Conservation (phyloP, 768 basidiomycete species). For the Aureoboletus auriporus region DNA sequence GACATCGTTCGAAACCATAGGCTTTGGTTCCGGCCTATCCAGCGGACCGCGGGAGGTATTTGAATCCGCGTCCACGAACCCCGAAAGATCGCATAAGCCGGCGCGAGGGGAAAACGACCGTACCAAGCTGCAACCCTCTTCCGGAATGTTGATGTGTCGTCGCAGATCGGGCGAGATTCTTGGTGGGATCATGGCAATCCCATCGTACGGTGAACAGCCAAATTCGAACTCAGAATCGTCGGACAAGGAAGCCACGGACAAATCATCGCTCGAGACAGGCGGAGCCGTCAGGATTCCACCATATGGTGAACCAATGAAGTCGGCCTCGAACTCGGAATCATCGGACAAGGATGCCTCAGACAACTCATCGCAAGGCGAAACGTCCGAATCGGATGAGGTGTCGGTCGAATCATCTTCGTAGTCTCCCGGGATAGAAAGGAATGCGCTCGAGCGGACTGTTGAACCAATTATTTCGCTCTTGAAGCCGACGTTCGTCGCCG, state of each 20-base stretch:
- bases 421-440: slow-evolving; percentile 12
- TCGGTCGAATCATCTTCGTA: neutral
- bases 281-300: neutral
- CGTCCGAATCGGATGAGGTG: neutral
- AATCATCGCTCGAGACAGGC: neutral
- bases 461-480: slow-evolving; percentile 14
- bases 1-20: neutral
- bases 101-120: neutral
- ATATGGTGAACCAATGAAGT: neutral
- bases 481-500: slow-evolving; percentile 4
- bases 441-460: slow-evolving; percentile 5
- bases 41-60: neutral
- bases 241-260: neutral
- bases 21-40: neutral
- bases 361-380: neutral
- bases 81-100: neutral
- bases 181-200: neutral
- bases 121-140: neutral
- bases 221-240: neutral
- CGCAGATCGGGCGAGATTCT: neutral
- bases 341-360: neutral
- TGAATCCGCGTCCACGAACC: neutral
- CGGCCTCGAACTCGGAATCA: neutral
- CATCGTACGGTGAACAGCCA: neutral
- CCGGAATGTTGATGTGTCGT: neutral